Evolutionary conservation across 1,139 yeast species (phyloP).

Genomic region (Pichia sp.): DNA sequence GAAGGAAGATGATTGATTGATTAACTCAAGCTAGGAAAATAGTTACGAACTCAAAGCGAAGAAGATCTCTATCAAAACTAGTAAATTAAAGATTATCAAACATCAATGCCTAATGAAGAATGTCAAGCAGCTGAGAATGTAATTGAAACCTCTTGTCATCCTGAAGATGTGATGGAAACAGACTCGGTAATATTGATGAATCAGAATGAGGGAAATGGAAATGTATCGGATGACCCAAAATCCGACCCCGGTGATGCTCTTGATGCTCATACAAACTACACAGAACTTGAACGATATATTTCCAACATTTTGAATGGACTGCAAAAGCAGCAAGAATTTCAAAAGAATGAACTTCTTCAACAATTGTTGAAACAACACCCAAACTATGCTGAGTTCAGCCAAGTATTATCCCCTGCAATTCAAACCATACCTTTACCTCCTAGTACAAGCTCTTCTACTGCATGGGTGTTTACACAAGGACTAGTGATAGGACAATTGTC

Average conservation of each 20-base stretch:
- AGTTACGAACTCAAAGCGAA: too few species aligned
- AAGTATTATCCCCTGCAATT: slow-evolving; percentile 3
- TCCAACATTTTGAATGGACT: slow-evolving; percentile 9
- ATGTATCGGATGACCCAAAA: too few species aligned
- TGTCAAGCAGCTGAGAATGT: neutral
- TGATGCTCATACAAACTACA: neutral
- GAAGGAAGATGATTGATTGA: too few species aligned
- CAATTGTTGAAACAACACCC: slow-evolving; percentile 13
- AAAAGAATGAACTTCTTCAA: slow-evolving; percentile 13
- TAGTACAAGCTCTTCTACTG: slow-evolving; percentile 9
- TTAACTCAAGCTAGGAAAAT: too few species aligned
- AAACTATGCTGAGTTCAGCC: slow-evolving; percentile 1
- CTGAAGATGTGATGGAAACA: neutral
- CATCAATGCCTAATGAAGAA: neutral
- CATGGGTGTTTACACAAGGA: slow-evolving; percentile 73
- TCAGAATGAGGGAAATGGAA: too few species aligned
- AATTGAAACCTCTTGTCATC: neutral
- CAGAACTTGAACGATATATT: slow-evolving; percentile 11
- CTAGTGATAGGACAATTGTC: slow-evolving; percentile 77
- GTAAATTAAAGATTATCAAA: neutral
- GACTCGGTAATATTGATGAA: too few species aligned
- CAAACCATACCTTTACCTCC: slow-evolving; percentile 7
- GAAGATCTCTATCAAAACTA: too few species aligned
- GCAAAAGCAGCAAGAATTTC: slow-evolving; percentile 15
- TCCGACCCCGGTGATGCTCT: neutral